Conservation (phyloP, 768 basidiomycete species). For the Jaapia argillacea region DNA sequence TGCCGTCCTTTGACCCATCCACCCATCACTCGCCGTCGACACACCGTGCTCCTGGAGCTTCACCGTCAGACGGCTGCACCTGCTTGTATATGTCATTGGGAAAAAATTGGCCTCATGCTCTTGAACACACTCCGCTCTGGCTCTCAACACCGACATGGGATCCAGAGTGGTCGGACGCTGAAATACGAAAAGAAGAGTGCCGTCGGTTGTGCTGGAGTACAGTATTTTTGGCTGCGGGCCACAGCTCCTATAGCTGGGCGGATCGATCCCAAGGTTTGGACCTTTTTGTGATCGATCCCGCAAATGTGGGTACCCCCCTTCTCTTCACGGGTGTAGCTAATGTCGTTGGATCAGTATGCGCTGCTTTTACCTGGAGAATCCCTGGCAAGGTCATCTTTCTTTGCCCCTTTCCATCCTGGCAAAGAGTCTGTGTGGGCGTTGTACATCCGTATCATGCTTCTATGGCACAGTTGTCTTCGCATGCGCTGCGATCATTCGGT, state of each 20-base stretch:
- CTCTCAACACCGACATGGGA: conserved; percentile 56
- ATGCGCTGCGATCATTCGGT: conserved; percentile 36
- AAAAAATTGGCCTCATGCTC: conserved; percentile 36
- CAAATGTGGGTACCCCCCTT: conserved; percentile 40
- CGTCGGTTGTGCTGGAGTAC: conserved; percentile 69
- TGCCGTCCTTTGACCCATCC: conserved; percentile 1
- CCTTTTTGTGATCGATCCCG: conserved; percentile 50
- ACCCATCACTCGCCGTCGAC: too few species aligned
- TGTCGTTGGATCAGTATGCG: conserved; percentile 36
- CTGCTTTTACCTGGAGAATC: conserved; percentile 38
- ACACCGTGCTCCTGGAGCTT: background rate
- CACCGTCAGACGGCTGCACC: conserved; percentile 17
- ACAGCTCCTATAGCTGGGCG: conserved; percentile 50
- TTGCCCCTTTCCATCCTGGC: conserved; percentile 20
- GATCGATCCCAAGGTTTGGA: conserved; percentile 23
- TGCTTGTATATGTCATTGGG: conserved; percentile 37
- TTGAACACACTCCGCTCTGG: conserved; percentile 54
- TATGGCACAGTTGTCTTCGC: conserved; percentile 66
- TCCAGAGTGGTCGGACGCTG: conserved; percentile 43
- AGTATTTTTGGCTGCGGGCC: conserved; percentile 51
- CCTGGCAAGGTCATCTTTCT: conserved; percentile 24
- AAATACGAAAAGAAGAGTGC: conserved; percentile 62
- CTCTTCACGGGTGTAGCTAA: conserved; percentile 9
- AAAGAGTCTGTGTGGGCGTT: conserved; percentile 65
- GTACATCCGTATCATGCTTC: conserved; percentile 54